These are phyloP conservation scores for Solidago caesia DNA, from an alignment of 129 eudicot species.

Conservation along the genomic window DNA sequence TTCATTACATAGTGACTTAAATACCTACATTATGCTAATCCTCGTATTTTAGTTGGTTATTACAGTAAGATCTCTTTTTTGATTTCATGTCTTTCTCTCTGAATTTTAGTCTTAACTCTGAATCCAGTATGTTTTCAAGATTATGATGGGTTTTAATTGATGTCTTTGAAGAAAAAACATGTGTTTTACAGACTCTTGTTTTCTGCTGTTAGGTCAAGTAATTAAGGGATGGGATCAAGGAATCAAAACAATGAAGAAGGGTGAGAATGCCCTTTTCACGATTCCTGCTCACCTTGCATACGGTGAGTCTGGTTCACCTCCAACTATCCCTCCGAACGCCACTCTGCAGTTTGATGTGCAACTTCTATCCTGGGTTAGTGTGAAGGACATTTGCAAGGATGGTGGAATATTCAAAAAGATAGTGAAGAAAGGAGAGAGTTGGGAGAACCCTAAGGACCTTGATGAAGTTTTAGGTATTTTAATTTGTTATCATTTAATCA, in stretches of 20 bases:
- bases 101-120: background rate
- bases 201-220: conserved; percentile 65
- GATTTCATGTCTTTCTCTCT: too few species aligned
- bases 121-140: background rate
- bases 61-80: too few species aligned
- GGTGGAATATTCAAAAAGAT: conserved; percentile 94
- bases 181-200: background rate
- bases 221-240: conserved; percentile 98
- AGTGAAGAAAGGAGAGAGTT: conserved; percentile 75
- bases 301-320: conserved; percentile 90
- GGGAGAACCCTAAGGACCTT: conserved; percentile 95
- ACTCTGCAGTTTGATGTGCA: conserved; percentile 92
- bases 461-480: conserved; percentile 88
- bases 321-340: conserved; percentile 88
- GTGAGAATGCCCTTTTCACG: conserved; percentile 89
- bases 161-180: background rate
- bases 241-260: conserved; percentile 97
- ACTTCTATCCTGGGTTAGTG: conserved; percentile 79
- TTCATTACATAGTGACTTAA: too few species aligned
- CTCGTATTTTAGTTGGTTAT: too few species aligned
- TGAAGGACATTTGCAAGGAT: conserved; percentile 93
- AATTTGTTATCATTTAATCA: background rate
- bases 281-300: conserved; percentile 94
- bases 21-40: too few species aligned
- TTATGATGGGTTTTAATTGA: background rate